Base-by-base conservation (phyloP, 345 rosid species). In the Linum trigynum region DNA sequence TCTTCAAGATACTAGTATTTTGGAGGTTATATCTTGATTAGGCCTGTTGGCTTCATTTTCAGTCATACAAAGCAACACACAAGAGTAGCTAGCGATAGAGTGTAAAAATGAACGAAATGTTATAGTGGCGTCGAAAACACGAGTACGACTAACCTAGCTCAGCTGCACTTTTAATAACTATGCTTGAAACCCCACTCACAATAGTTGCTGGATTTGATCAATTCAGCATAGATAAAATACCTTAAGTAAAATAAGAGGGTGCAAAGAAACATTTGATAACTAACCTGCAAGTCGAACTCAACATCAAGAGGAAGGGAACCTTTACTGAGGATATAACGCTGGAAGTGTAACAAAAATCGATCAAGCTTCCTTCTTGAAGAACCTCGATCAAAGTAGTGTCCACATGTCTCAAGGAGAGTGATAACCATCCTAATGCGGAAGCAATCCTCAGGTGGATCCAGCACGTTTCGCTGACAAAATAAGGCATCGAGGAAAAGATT, bases 381-480 rank as follows among this genome's bases (percentile, higher is more conserved):
- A 43, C 99, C 99, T 67, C 97, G 85, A 78, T 83, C 94, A 79
- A 95, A 95, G 82, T 89, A 95, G 79, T 86, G 98, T 64, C 99
- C 98, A 68, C 98, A 95, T 38, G 99, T 91, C 81, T 91, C 95
- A 55, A 91, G 87, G 72, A 95, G 97, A 70, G 80, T 89, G 70
- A 87, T 75, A 67, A 91, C 87, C 99, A 95, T 84, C 80, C 98
- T 89, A 72, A 91, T 78, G 57, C 96, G 91, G 80, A 95, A 95
- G 82, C 89, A 91, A 78, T 95, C 99, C 76, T 91, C 98, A 10
- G 90, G 94, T 68, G 96, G 99, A 77, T 91, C 99, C 71, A 95
- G 76, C 57, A 74, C 78, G 71, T 91, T 95, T 84, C 84, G 89
- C 99, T 95, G 71, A 70, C 56, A 76, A 69, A 73, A 76, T 23